These are phyloP conservation scores for Nicotiana otophora DNA, from an alignment of 257 asterid species.

Conservation along the genomic window DNA sequence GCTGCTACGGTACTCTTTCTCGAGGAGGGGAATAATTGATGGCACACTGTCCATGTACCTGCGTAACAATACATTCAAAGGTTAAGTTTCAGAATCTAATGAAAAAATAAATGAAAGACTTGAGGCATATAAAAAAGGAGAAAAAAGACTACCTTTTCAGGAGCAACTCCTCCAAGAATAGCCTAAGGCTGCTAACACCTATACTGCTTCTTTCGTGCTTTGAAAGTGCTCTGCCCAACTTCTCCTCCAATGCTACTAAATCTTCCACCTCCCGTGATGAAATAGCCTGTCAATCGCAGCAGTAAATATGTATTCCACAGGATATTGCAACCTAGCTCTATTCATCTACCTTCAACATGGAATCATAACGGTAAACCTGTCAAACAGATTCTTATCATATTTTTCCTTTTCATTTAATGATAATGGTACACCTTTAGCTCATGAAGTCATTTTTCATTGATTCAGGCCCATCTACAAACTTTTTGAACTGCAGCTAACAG, in stretches of 20 bases:
- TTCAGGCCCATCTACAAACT: conserved; percentile 9
- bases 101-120: neutral
- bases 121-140: neutral
- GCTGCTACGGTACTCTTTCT: conserved; percentile 72
- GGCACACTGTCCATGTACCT: conserved; percentile 98
- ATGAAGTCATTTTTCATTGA: neutral
- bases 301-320: neutral
- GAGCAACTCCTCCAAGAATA: conserved; percentile 88
- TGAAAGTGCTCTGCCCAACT: conserved; percentile 83
- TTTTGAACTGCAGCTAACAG: too few relatives aligned
- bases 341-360: neutral
- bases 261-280: conserved; percentile 82
- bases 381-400: neutral
- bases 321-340: neutral
- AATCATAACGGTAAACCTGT: conserved; percentile 42
- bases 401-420: neutral
- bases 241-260: conserved; percentile 78
- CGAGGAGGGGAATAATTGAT: conserved; percentile 87
- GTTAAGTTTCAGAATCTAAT: conserved; percentile 15
- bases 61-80: conserved; percentile 12
- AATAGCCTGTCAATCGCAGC: conserved; percentile 52
- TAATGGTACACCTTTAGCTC: neutral
- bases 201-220: conserved; percentile 79
- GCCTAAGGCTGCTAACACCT: conserved; percentile 91
- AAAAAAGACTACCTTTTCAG: conserved; percentile 49